phyloP scores from a whole-genome alignment of 2,329 filamentous ascomycete species.

The Hypocreales sp. region DNA sequence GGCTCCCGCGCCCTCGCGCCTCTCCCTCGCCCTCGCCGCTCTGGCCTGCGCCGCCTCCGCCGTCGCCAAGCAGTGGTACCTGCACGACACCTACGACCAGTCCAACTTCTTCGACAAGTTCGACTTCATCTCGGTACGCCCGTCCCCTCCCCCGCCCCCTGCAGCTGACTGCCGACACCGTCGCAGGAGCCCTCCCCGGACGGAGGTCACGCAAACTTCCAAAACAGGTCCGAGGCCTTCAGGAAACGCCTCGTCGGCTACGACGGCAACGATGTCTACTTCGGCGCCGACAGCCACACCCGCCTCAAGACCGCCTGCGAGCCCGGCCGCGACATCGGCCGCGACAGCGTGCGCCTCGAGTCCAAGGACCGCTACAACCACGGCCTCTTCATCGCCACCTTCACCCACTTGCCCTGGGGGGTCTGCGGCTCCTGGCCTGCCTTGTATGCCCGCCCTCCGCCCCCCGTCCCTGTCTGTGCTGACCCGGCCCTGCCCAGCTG shows the following conservation, averaged over 20 bases:
- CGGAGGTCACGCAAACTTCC: slow-evolving; percentile 46
- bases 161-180: no score
- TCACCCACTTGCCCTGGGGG: slow-evolving; percentile 50
- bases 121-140: slow-evolving; percentile 21
- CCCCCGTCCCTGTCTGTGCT: not conserved
- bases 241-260: slow-evolving; percentile 17
- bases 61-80: slow-evolving; percentile 17
- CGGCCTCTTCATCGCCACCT: slow-evolving; percentile 54
- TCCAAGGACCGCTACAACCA: slow-evolving; percentile 46
- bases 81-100: slow-evolving; percentile 23
- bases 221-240: slow-evolving; percentile 16
- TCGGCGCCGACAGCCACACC: slow-evolving; percentile 21
- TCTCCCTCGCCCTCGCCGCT: slow-evolving; percentile 21
- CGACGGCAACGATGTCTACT: slow-evolving; percentile 17
- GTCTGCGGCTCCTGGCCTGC: slow-evolving; percentile 61
- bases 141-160: no score
- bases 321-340: slow-evolving; percentile 14
- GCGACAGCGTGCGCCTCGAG: slow-evolving; percentile 47
- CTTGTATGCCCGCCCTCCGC: slow-evolving; percentile 25
- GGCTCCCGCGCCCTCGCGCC: slow-evolving; percentile 6
- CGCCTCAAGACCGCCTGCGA: slow-evolving; percentile 6
- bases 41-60: slow-evolving; percentile 18
- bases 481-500: slow-evolving; percentile 17
- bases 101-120: slow-evolving; percentile 34
- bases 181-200: slow-evolving; percentile 38